Percentiles rank a stretch among this genome's conserved stretches.
Conservation (phyloP, 495 filamentous ascomycete species). For the Delitschia confertaspora region DNA sequence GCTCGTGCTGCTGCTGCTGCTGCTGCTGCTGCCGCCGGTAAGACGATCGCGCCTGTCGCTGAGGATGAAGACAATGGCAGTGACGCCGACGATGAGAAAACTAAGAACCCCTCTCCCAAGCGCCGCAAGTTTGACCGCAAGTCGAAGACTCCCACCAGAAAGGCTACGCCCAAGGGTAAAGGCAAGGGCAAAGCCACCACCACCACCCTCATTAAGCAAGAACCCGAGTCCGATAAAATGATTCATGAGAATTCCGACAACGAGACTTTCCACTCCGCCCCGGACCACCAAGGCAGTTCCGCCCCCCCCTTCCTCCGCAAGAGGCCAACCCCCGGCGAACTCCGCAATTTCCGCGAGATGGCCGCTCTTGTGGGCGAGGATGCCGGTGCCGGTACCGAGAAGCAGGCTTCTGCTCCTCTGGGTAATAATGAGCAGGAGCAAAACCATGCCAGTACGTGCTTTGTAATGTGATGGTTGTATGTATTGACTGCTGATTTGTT, state of each 20-base stretch:
- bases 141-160: neutral
- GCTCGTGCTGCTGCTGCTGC: neutral
- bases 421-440: too few relatives aligned
- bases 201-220: slow-evolving; percentile 7
- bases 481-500: too few relatives aligned
- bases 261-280: neutral
- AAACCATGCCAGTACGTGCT: too few relatives aligned
- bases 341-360: too few relatives aligned
- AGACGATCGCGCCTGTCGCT: too few relatives aligned
- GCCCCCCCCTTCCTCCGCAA: too few relatives aligned
- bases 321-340: neutral
- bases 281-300: too few relatives aligned
- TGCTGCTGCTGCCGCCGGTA: neutral
- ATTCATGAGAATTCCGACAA: neutral
- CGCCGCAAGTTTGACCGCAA: neutral
- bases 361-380: too few relatives aligned
- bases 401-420: too few relatives aligned
- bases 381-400: too few relatives aligned
- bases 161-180: neutral
- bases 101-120: neutral
- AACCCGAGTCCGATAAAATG: neutral
- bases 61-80: neutral
- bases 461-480: too few relatives aligned
- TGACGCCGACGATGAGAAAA: neutral
- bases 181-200: slow-evolving; percentile 3